Evolutionary conservation across 106 monocot species (phyloP), one percentile per base, ranked within the genome.

Genomic region (Vanilla planifolia): DNA sequence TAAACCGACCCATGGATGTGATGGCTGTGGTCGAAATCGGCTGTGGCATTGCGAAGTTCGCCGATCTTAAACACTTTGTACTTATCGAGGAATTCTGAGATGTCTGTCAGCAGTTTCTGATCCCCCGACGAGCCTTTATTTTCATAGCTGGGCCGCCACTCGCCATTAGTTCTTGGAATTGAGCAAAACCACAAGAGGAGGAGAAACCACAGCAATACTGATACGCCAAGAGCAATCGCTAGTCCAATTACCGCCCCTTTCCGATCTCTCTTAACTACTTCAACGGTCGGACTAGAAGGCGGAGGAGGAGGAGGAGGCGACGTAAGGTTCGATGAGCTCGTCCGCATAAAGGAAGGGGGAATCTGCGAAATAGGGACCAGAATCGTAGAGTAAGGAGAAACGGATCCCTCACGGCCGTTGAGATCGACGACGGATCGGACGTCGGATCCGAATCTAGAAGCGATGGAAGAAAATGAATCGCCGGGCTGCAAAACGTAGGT

Each of bases 1-100:
- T 87, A 92, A 22, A 92, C 92, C 24, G 84, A 66, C 19, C 92
- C 92, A 32, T 76, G 29, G 30, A 92, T 78, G 44, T 80, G 17
- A 22, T 60, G 24, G 35, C 63, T 68, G 2, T 22, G 6, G 32
- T 84, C 80, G 65, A 92, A 92, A 33, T 73, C 67, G n/a, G 67
- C 64, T 4, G 92, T 92, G 35, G 80, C 92, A 4, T 30, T 41
- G 17, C 60, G 28, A 43, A 92, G 46, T 48, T 87, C 92, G 5
- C 78, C 83, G 14, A 87, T 62, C 48, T 68, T 16, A 43, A 63
- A 88, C 57, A 92, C 67, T 51, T 62, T 80, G 33, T 92, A 92
- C 75, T 81, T 87, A 47, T 92, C 92, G 59, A 92, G 53, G 64
- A 68, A 88, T 44, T 92, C 92, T 10, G 80, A 70, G 39, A 92